A percentile compares a stretch with the other conserved stretches of the same genome.
Conservation (phyloP, 257 asterid genomes). For the Penstemon newberryi region DNA sequence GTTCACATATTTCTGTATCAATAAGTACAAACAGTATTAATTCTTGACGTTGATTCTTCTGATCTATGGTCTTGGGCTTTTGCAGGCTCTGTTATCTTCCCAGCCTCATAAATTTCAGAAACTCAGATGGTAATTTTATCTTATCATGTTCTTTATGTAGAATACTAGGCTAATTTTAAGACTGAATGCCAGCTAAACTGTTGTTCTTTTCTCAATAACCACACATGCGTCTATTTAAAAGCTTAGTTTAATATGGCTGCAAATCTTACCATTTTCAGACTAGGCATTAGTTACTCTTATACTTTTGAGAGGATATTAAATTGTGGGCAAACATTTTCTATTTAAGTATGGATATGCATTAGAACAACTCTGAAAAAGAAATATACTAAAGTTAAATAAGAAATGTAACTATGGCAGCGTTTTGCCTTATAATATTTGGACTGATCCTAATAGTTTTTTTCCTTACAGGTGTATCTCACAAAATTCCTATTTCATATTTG, state of each 20-base stretch:
- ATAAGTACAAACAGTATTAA: background rate
- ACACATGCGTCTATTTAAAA: background rate
- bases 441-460: constrained; percentile 31
- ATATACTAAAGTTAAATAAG: background rate
- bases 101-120: constrained; percentile 77
- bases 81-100: constrained; percentile 79
- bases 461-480: constrained; percentile 80
- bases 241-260: background rate
- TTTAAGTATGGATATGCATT: constrained; percentile 4
- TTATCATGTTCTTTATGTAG: constrained; percentile 25
- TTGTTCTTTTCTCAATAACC: background rate
- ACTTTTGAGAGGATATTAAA: too few relatives aligned
- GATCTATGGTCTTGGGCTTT: constrained; percentile 35
- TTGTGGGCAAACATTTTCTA: constrained; percentile 12
- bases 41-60: constrained; percentile 23
- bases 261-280: background rate
- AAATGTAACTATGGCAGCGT: constrained; percentile 17
- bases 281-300: too few relatives aligned
- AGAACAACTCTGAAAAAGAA: background rate
- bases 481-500: constrained; percentile 90
- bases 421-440: constrained; percentile 2
- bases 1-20: constrained; percentile 6
- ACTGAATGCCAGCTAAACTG: constrained; percentile 5
- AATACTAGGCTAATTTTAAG: constrained; percentile 4
- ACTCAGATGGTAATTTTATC: constrained; percentile 70